Percentiles rank a stretch among this genome's conserved stretches.
Evolutionary conservation across 2,329 filamentous ascomycete species (phyloP).

Genomic region (Colletotrichum coccodes): DNA sequence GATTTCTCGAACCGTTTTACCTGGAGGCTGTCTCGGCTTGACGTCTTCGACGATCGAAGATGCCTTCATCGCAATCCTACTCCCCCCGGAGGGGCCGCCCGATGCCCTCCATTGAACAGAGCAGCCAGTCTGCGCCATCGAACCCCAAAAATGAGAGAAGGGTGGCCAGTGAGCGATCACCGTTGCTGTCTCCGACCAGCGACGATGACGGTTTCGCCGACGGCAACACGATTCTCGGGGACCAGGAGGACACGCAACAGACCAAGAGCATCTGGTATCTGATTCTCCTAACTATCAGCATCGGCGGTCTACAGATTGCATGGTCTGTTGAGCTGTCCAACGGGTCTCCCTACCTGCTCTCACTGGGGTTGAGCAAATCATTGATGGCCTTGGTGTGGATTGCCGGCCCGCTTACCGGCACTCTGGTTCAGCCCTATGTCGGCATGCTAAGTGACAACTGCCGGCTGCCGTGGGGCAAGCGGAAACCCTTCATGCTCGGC

Average conservation of each 20-base stretch:
- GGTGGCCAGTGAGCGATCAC: constrained; percentile 23
- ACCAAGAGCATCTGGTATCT: constrained; percentile 89
- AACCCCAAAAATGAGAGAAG: constrained; percentile 12
- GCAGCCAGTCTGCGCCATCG: constrained; percentile 7
- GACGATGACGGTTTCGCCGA: constrained; percentile 26
- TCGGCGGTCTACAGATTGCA: constrained; percentile 90
- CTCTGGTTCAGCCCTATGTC: constrained; percentile 83
- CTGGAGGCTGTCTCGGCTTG: background rate
- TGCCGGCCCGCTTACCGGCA: constrained; percentile 81
- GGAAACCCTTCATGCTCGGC: constrained; percentile 83
- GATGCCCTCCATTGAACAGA: constrained; percentile 25
- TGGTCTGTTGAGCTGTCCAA: constrained; percentile 97
- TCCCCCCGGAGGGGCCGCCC: constrained; percentile 29
- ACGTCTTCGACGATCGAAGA: background rate
- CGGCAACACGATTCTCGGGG: constrained; percentile 9
- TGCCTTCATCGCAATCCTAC: constrained; percentile 25
- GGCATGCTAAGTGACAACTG: constrained; percentile 85
- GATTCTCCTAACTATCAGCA: constrained; percentile 84
- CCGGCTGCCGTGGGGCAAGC: constrained; percentile 77
- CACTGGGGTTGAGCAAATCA: constrained; percentile 84
- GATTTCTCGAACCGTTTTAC: constrained; percentile 4
- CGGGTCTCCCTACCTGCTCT: constrained; percentile 86
- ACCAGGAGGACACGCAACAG: constrained; percentile 54
- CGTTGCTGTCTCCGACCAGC: constrained; percentile 24
- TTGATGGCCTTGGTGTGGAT: constrained; percentile 88